Evolutionary conservation across 1,284 basidiomycete genomes (phyloP).

Genomic region (Kwoniella shivajii): DNA sequence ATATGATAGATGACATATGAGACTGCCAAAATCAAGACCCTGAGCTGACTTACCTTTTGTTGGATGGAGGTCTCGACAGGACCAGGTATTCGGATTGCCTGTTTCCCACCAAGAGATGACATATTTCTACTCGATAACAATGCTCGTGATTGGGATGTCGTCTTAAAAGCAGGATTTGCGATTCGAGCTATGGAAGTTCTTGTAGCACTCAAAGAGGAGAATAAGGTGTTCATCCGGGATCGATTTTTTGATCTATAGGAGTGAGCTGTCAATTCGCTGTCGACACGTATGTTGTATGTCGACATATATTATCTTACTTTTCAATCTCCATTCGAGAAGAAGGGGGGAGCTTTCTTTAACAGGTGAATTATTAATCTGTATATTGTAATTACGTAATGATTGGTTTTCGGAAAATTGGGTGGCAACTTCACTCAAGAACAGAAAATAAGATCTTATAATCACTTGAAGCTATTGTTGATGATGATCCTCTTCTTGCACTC

Average conservation of each 20-base stretch:
- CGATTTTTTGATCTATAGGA: too few relatives aligned
- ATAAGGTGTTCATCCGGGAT: background rate
- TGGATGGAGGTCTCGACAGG: slow-evolving; percentile 52
- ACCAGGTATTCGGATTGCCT: slow-evolving; percentile 44
- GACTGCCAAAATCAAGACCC: background rate
- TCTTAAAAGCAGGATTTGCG: too few relatives aligned
- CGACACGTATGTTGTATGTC: too few relatives aligned
- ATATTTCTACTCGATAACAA: slow-evolving; percentile 9
- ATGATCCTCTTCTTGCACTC: background rate
- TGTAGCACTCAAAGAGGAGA: background rate
- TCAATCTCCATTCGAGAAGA: too few relatives aligned
- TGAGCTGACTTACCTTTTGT: slow-evolving; percentile 38
- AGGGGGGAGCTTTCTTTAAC: too few relatives aligned
- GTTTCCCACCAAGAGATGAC: slow-evolving; percentile 14
- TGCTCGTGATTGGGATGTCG: background rate
- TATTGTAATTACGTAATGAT: background rate
- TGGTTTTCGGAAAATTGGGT: background rate
- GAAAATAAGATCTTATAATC: too few relatives aligned
- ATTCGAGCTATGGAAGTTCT: background rate
- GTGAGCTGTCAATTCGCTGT: too few relatives aligned
- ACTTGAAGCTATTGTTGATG: too few relatives aligned
- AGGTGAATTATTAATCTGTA: too few relatives aligned
- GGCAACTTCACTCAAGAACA: background rate
- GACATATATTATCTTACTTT: too few relatives aligned
- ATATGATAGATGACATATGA: background rate